Percentiles rank a stretch among this genome's conserved stretches.
phyloP scores from a whole-genome alignment of 148 eudicot species.

The Rhododendron henanense region DNA sequence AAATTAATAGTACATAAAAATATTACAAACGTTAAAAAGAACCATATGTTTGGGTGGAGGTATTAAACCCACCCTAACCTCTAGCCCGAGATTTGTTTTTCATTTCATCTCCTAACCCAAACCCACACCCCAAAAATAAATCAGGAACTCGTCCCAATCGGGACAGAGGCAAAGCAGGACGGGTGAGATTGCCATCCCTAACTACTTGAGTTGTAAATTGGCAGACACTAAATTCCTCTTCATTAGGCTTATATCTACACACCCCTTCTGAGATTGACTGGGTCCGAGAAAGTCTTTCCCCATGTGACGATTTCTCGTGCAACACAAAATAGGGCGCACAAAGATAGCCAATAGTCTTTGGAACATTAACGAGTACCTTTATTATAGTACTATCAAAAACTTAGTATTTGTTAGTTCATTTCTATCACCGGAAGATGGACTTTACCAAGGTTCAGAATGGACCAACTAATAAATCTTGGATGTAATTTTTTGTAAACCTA shows the following conservation, averaged over 20 bases:
- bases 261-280: too few species aligned
- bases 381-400: neutral
- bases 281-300: too few species aligned
- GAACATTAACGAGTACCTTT: neutral
- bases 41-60: neutral
- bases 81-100: neutral
- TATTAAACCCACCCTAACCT: neutral
- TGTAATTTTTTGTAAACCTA: neutral
- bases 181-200: too few species aligned
- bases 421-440: neutral
- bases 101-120: too few species aligned
- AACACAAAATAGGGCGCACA: neutral
- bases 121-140: too few species aligned
- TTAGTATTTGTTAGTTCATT: neutral
- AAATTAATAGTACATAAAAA: too few species aligned
- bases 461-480: neutral
- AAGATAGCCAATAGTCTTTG: neutral
- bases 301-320: neutral
- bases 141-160: too few species aligned
- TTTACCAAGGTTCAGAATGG: neutral
- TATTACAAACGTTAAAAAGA: neutral
- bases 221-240: too few species aligned
- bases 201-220: too few species aligned
- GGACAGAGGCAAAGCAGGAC: too few species aligned
- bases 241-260: too few species aligned